These are phyloP conservation scores for Fusarium vanettenii DNA, from an alignment of 2,329 filamentous ascomycete species.

Conservation along the genomic window DNA sequence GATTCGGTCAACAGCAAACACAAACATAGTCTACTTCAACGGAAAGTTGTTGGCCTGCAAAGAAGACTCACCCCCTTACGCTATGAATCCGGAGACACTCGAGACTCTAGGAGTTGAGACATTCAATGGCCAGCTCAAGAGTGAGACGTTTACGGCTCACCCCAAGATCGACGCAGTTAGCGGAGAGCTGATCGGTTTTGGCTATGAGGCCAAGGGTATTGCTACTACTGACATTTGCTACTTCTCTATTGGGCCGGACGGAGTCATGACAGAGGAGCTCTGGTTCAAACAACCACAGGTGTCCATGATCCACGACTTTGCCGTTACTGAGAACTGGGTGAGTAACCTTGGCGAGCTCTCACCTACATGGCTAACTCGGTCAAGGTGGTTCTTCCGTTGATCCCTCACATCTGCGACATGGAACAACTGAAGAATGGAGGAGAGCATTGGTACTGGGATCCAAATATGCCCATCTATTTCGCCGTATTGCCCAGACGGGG, in stretches of 20 bases:
- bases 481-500: conserved; percentile 6
- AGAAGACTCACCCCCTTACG: conserved; percentile 14
- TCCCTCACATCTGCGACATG: conserved; percentile 1
- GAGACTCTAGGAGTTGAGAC: conserved; percentile 24
- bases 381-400: conserved; percentile 1
- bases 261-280: conserved; percentile 18
- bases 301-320: conserved; percentile 18
- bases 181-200: conserved; percentile 17
- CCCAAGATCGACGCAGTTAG: conserved; percentile 20
- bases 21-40: conserved; percentile 21
- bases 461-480: conserved; percentile 5
- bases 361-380: no score
- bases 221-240: conserved; percentile 20
- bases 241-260: conserved; percentile 4
- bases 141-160: conserved; percentile 21
- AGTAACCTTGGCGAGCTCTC: conserved; percentile 1
- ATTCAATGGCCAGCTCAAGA: conserved; percentile 1
- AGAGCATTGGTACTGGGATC: conserved; percentile 26
- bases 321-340: conserved; percentile 16
- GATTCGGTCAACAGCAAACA: conserved; percentile 29
- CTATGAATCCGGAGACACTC: conserved; percentile 20
- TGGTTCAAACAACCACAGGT: conserved; percentile 29
- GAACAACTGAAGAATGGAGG: conserved; percentile 13
- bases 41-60: conserved; percentile 13
- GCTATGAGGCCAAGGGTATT: conserved; percentile 29